These are phyloP conservation scores for Pythium myriotylum DNA, from an alignment of 352 stramenopile species.

Conservation along the genomic window DNA sequence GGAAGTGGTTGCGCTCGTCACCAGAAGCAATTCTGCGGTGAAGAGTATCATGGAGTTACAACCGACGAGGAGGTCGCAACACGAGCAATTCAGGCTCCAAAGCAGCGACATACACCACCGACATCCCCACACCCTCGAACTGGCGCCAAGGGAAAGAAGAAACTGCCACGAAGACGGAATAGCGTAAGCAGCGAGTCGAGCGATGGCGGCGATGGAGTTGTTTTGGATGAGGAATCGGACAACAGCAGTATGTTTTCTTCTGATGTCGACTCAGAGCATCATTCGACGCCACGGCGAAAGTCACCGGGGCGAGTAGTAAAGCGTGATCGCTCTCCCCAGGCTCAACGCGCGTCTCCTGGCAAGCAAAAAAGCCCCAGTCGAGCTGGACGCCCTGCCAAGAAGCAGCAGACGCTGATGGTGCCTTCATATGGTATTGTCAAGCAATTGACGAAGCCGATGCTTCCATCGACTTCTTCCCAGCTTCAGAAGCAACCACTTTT, in stretches of 20 bases:
- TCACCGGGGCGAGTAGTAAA: constrained; percentile 1
- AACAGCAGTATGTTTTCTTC: constrained; percentile 30
- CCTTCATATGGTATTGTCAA: constrained; percentile 28
- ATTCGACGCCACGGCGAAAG: constrained; percentile 8
- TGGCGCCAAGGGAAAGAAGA: constrained; percentile 21
- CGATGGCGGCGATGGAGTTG: constrained; percentile 27
- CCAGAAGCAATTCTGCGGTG: constrained; percentile 51
- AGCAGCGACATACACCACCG: constrained; percentile 7
- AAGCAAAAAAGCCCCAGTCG: constrained; percentile 20
- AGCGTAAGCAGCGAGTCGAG: constrained; percentile 39
- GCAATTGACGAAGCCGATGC: constrained; percentile 17
- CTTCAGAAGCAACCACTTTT: not conserved
- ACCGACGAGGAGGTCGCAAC: constrained; percentile 21
- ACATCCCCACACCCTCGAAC: constrained; percentile 9
- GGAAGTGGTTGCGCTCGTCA: constrained; percentile 67
- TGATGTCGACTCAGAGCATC: constrained; percentile 21
- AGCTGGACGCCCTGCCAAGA: constrained; percentile 19
- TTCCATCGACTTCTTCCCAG: not conserved
- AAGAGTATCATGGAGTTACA: constrained; percentile 27
- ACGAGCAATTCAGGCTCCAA: not conserved
- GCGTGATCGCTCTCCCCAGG: not conserved
- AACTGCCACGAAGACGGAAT: constrained; percentile 32
- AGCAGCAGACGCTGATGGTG: constrained; percentile 27
- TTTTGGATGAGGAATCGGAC: constrained; percentile 29
- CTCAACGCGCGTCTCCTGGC: constrained; percentile 4